Percentiles rank a stretch among this genome's conserved stretches.
Evolutionary conservation across 305 asterid species (phyloP).

Genomic region (Petunia hybrid): DNA sequence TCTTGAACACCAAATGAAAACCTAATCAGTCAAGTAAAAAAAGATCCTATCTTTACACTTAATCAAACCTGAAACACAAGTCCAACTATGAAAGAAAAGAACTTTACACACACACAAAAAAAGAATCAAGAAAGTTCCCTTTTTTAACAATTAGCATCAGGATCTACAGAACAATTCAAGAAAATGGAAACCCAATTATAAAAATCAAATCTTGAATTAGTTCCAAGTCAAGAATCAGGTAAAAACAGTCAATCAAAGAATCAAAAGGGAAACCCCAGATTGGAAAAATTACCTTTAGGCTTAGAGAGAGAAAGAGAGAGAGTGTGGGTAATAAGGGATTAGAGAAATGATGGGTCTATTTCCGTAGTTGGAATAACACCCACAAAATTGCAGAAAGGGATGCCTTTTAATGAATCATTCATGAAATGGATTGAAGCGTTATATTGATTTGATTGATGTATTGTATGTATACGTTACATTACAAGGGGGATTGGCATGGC

Average conservation of each 20-base stretch:
- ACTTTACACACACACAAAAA: constrained; percentile 18
- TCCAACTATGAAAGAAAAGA: constrained; percentile 25
- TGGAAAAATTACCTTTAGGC: constrained; percentile 21
- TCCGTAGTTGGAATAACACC: constrained; percentile 26
- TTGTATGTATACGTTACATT: constrained; percentile 17
- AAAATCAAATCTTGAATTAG: constrained; percentile 5
- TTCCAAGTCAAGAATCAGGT: constrained; percentile 25
- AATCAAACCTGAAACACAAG: constrained; percentile 1
- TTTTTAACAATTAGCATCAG: constrained; percentile 12
- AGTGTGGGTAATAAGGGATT: constrained; percentile 16
- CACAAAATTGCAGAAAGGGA: constrained; percentile 20
- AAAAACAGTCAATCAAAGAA: constrained; percentile 26
- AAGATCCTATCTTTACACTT: background rate
- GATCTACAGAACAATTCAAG: constrained; percentile 21
- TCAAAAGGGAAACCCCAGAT: background rate
- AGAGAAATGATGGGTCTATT: constrained; percentile 20
- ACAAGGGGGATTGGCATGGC: no score
- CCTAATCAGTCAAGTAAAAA: constrained; percentile 13
- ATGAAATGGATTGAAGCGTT: background rate
- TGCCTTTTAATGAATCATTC: constrained; percentile 5
- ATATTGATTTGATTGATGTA: background rate
- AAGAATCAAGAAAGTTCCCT: background rate
- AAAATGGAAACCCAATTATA: background rate
- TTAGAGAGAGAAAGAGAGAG: constrained; percentile 25
- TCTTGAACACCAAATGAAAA: constrained; percentile 7